phyloP scores from a whole-genome alignment of 768 basidiomycete species.

The Macrolepiota fuliginosa region DNA sequence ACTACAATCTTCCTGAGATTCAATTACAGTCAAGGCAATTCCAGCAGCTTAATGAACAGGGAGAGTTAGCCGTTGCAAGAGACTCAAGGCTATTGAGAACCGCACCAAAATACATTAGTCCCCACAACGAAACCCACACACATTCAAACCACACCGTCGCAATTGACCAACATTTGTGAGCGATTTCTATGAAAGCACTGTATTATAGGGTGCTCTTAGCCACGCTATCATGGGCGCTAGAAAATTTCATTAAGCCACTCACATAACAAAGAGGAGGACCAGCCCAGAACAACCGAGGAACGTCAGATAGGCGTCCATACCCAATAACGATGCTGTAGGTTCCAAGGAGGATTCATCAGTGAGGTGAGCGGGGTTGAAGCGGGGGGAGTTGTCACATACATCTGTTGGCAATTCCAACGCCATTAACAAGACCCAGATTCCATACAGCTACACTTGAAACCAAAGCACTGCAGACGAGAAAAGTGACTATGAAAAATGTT shows the following conservation, averaged over 20 bases:
- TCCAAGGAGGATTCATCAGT: not conserved
- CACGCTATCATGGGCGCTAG: not conserved
- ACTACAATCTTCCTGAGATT: conserved; percentile 4
- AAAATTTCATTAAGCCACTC: conserved; percentile 21
- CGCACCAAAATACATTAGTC: conserved; percentile 59
- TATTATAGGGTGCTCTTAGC: conserved; percentile 16
- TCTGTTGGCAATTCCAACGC: not conserved
- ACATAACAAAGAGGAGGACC: conserved; percentile 58
- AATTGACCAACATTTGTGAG: conserved; percentile 46
- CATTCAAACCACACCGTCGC: conserved; percentile 74
- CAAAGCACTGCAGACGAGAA: conserved; percentile 64
- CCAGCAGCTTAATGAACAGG: not conserved
- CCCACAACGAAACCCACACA: conserved; percentile 57
- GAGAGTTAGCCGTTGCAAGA: not conserved
- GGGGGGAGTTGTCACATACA: conserved; percentile 2
- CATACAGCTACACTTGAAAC: conserved; percentile 65
- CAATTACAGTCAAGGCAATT: conserved; percentile 22
- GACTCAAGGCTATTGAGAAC: conserved; percentile 4
- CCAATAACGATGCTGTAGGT: conserved; percentile 28
- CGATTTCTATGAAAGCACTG: conserved; percentile 61
- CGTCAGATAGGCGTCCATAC: conserved; percentile 58
- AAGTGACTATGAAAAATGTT: conserved; percentile 40
- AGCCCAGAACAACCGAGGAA: conserved; percentile 60
- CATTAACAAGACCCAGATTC: conserved; percentile 54
- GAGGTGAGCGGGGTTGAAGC: conserved; percentile 5